Base-by-base conservation (phyloP, 768 basidiomycete species). In the Lentinus tigrinus region DNA sequence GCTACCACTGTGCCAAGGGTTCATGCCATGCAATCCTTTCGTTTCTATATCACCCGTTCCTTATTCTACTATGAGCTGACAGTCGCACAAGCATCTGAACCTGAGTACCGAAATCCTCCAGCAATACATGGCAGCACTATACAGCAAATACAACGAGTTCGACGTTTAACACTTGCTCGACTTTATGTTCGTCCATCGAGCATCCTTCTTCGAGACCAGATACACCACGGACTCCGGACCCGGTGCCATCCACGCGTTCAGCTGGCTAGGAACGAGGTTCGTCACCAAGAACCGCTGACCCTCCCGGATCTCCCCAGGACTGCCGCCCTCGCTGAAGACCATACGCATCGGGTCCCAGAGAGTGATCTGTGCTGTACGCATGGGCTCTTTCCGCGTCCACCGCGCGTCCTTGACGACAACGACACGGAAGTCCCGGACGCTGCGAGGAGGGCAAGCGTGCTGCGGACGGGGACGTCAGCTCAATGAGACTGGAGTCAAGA, bases 351-450 rank as follows among this genome's bases (percentile, higher is more conserved):
- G 86, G 65, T 95, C 91, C 92, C 92, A 95, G 3, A 95, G 81
- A 0, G 89, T 95, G 53, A 98, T 63, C 68, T 91, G 89, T 0
- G 87, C 94, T 1, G 73, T 77, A 49, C 91, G 81, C 58, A 81
- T 75, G 8, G 82, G 74, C 0, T 79, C 77, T 51, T 79, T 75
- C 58, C 80, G 78, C 0, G 67, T 63, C 26, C 84, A 86, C 36
- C 77, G 76, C 17, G 83, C 81, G 67, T 91, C 95, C 62, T 81
- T 75, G 16, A 88, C 79, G 14, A 85, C 75, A 16, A 94, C 67
- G 5, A 95, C 83, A 42, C 92, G 79, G 73, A 96, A 94, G 51
- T 78, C 84, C 40, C 86, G 83, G 13, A 93, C 85, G 23, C 90
- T 74, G 6, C 95, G 84, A 3, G 85, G 78, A 3, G 94, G 93